Conservation (phyloP, 306 rosid species). For the Cicer cuneatum region DNA sequence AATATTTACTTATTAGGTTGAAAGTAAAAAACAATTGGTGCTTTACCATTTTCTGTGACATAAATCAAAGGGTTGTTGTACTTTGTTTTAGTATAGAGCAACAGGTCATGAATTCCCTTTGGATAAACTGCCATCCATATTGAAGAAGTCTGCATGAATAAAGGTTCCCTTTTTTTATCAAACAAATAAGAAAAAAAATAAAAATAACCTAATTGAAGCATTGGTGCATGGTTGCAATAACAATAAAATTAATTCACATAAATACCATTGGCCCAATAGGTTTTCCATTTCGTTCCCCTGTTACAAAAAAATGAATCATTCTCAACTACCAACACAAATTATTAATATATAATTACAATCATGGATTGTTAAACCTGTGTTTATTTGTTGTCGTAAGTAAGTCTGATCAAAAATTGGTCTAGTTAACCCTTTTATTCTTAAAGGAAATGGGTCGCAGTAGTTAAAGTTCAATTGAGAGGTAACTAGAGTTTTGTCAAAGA, state of each 20-base stretch:
- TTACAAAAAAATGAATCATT: slow-evolving; percentile 18
- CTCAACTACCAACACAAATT: neutral
- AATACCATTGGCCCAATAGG: slow-evolving; percentile 46
- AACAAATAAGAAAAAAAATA: neutral
- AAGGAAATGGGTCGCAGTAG: too few relatives aligned
- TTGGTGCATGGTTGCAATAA: neutral
- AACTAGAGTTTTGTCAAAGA: too few relatives aligned
- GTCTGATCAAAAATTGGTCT: too few relatives aligned
- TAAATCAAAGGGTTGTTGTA: slow-evolving; percentile 43
- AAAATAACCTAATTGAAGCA: neutral
- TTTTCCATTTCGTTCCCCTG: slow-evolving; percentile 44
- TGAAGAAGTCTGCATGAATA: slow-evolving; percentile 52
- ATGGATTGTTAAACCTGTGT: slow-evolving; percentile 1
- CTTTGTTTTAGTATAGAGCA: slow-evolving; percentile 45
- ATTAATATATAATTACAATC: neutral
- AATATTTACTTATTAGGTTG: neutral
- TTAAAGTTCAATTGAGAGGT: too few relatives aligned
- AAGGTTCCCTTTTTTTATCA: neutral
- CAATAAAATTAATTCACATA: neutral
- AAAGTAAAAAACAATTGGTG: neutral
- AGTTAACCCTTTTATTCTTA: too few relatives aligned
- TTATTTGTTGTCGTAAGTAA: too few relatives aligned
- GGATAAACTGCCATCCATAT: slow-evolving; percentile 56
- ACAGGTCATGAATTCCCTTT: slow-evolving; percentile 47
- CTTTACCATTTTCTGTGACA: slow-evolving; percentile 41